Evolutionary conservation across 2,329 filamentous ascomycete genomes (phyloP).

Genomic region (Ascochyta viciae-villosae): DNA sequence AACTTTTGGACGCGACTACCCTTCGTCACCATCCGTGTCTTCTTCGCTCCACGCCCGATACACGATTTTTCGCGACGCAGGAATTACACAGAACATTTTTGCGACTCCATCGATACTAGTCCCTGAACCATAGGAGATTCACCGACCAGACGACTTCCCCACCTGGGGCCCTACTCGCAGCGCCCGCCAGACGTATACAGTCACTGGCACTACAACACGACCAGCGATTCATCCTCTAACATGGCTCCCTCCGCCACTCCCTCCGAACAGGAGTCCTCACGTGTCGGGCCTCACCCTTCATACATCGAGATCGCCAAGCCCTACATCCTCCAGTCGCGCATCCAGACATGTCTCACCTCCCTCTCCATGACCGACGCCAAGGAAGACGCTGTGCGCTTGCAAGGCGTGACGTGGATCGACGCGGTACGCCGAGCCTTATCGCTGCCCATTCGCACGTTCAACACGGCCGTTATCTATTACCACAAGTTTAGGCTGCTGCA

Average conservation of each 20-base stretch:
- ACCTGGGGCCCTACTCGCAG: conserved; percentile 12
- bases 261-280: conserved; percentile 31
- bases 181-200: conserved; percentile 1
- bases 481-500: conserved; percentile 91
- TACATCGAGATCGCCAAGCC: conserved; percentile 72
- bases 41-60: not conserved
- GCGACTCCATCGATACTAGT: conserved; percentile 1
- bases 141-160: conserved; percentile 11
- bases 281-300: conserved; percentile 64
- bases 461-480: conserved; percentile 90
- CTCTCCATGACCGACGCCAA: conserved; percentile 76
- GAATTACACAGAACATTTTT: not conserved
- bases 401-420: conserved; percentile 89
- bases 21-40: not conserved
- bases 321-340: conserved; percentile 81
- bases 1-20: conserved; percentile 11
- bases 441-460: conserved; percentile 87
- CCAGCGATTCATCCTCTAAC: not conserved
- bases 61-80: conserved; percentile 1
- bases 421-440: conserved; percentile 79
- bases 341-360: conserved; percentile 74
- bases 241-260: conserved; percentile 44
- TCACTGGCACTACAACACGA: not conserved
- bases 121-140: conserved; percentile 10
- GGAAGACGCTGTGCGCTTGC: conserved; percentile 81